phyloP scores from a whole-genome alignment of 192 early-diverging fungal genomes.

The Umbelopsis ramanniana region DNA sequence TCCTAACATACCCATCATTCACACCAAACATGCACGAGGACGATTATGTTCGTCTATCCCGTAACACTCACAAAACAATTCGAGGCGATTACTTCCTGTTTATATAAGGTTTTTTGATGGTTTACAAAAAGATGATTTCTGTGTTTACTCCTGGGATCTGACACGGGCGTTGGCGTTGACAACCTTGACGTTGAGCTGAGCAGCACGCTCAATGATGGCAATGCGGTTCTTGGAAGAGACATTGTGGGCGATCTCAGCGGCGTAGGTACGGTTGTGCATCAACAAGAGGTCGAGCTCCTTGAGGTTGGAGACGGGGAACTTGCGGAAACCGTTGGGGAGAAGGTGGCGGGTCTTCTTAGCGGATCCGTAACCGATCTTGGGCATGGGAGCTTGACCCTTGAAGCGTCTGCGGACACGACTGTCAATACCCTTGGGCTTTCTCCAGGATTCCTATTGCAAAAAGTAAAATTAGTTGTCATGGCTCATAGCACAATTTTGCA shows the following conservation, averaged over 20 bases:
- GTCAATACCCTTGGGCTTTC: conserved; percentile 99
- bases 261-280: conserved; percentile 99
- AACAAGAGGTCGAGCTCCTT: conserved; percentile 93
- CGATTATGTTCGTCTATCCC: background rate
- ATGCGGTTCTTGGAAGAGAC: conserved; percentile 94
- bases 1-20: no score
- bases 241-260: conserved; percentile 99
- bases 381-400: conserved; percentile 96
- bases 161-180: conserved; percentile 91
- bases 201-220: conserved; percentile 90
- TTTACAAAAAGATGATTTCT: conserved; percentile 25
- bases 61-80: background rate
- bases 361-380: conserved; percentile 99
- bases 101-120: conserved; percentile 19
- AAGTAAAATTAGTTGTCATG: background rate
- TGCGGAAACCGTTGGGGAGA: conserved; percentile 98
- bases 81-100: background rate
- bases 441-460: conserved; percentile 89
- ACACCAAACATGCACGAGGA: no score
- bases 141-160: conserved; percentile 72
- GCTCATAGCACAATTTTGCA: background rate
- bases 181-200: conserved; percentile 96
- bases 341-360: conserved; percentile 96
- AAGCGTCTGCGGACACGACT: conserved; percentile 97
- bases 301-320: conserved; percentile 93